phyloP scores from a whole-genome alignment of 805 yeast species.

The Wickerhamomyces canadensis region DNA sequence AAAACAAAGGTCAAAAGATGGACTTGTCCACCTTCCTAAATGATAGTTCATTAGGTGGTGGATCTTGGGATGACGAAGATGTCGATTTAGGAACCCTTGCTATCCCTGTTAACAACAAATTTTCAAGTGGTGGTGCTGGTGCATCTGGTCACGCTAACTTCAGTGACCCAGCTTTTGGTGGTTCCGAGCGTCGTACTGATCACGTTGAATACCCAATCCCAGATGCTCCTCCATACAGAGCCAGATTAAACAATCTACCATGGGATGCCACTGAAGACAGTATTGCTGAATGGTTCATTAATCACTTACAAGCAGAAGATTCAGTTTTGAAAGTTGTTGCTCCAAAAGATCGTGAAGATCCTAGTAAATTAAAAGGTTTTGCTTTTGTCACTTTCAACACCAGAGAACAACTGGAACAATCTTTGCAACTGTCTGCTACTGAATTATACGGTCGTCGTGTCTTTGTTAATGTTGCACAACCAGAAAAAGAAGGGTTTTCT shows the following conservation, averaged over 20 bases:
- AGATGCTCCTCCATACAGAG: conserved; percentile 85
- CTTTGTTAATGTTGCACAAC: conserved; percentile 79
- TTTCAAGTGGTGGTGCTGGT: conserved; percentile 25
- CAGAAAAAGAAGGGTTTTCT: conserved; percentile 37
- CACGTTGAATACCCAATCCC: conserved; percentile 82
- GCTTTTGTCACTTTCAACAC: conserved; percentile 83
- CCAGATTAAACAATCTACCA: conserved; percentile 82
- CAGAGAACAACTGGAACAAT: conserved; percentile 68
- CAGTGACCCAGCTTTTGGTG: conserved; percentile 34
- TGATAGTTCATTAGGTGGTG: conserved; percentile 66
- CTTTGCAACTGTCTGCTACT: conserved; percentile 66
- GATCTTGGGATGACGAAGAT: conserved; percentile 85
- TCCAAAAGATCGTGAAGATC: conserved; percentile 57
- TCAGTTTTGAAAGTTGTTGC: conserved; percentile 61
- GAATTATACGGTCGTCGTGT: conserved; percentile 67
- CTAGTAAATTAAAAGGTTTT: conserved; percentile 74
- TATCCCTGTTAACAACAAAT: conserved; percentile 35
- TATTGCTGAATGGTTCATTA: conserved; percentile 56
- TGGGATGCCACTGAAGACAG: conserved; percentile 70
- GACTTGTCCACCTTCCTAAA: conserved; percentile 81
- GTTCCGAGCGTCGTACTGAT: conserved; percentile 34
- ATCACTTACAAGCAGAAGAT: conserved; percentile 43
- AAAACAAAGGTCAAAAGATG: conserved; percentile 68
- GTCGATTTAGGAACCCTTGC: conserved; percentile 65
- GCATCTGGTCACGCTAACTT: conserved; percentile 28